A percentile compares a stretch with the other conserved stretches of the same genome.
These are phyloP conservation scores for Ehretia macrophylla DNA, from an alignment of 257 asterid genomes.

Conservation along the genomic window DNA sequence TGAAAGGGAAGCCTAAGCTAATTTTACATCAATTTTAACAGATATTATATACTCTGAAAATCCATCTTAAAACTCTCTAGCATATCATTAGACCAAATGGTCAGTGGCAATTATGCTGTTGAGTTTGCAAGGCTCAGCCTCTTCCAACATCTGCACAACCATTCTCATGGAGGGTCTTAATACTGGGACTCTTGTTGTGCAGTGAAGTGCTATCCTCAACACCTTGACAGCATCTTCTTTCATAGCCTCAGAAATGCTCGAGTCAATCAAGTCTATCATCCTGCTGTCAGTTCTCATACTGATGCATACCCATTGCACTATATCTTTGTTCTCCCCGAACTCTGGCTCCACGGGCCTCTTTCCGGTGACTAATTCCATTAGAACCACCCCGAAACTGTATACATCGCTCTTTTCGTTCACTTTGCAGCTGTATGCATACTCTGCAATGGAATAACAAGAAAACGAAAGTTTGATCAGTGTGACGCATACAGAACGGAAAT, in stretches of 20 bases:
- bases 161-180: slow-evolving; percentile 40
- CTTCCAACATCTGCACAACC: slow-evolving; percentile 44
- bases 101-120: neutral
- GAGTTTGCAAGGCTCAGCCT: slow-evolving; percentile 31
- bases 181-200: slow-evolving; percentile 33
- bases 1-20: too few species aligned
- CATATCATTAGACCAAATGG: too few species aligned
- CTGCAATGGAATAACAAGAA: slow-evolving; percentile 17
- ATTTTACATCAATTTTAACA: too few species aligned
- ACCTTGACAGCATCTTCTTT: slow-evolving; percentile 32
- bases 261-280: slow-evolving; percentile 24
- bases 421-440: slow-evolving; percentile 31
- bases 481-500: neutral
- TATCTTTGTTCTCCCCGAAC: slow-evolving; percentile 33
- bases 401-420: slow-evolving; percentile 42
- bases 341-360: slow-evolving; percentile 34
- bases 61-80: too few species aligned
- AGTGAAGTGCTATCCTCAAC: slow-evolving; percentile 34
- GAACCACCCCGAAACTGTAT: slow-evolving; percentile 43
- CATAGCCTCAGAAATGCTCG: slow-evolving; percentile 22
- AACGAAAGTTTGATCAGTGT: neutral
- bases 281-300: slow-evolving; percentile 18
- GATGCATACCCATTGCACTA: slow-evolving; percentile 37
- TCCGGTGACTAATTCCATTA: slow-evolving; percentile 38
- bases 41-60: too few species aligned